Conservation (phyloP, 2,329 filamentous ascomycete genomes). For the Fusarium chuoi region DNA sequence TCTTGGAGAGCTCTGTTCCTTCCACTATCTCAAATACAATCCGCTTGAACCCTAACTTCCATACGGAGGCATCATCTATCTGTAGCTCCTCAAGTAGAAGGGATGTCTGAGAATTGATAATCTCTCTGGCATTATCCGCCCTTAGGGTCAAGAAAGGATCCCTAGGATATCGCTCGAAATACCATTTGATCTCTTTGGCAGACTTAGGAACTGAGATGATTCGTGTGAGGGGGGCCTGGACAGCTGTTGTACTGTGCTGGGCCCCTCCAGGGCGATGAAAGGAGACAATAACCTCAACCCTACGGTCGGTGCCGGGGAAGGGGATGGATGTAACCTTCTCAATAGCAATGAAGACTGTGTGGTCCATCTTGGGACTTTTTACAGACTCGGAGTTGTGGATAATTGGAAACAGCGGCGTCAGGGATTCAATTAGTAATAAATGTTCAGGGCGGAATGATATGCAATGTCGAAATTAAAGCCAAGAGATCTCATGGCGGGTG, state of each 20-base stretch:
- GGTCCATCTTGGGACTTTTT: too few species aligned
- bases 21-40: background rate
- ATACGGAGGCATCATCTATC: background rate
- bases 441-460: too few species aligned
- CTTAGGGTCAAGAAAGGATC: background rate
- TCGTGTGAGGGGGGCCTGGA: background rate
- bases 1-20: background rate
- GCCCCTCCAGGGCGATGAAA: background rate
- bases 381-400: too few species aligned
- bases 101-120: background rate
- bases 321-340: background rate
- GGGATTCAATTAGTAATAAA: too few species aligned
- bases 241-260: background rate
- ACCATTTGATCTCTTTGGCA: background rate
- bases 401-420: rapidly evolving
- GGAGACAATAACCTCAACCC: background rate
- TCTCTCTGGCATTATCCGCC: background rate
- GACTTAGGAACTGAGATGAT: background rate
- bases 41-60: background rate
- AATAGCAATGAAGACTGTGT: background rate
- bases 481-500: too few species aligned
- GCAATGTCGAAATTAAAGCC: too few species aligned
- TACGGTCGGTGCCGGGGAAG: rapidly evolving
- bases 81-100: background rate
- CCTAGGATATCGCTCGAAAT: background rate